phyloP scores from a whole-genome alignment of 768 basidiomycete genomes.

The Pluteus cervinus region DNA sequence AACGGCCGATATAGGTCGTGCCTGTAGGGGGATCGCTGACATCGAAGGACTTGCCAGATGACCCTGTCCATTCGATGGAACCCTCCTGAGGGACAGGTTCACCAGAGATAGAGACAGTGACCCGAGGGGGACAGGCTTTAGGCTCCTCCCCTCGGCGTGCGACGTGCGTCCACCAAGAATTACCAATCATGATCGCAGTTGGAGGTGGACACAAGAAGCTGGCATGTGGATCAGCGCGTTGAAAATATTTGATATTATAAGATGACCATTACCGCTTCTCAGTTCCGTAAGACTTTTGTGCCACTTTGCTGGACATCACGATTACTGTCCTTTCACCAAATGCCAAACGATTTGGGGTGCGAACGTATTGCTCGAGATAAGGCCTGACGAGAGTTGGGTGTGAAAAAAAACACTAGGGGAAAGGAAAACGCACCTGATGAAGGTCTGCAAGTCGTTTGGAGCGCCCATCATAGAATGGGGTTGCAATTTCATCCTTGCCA shows the following conservation, averaged over 20 bases:
- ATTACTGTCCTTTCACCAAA: slow-evolving; percentile 93
- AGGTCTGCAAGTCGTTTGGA: slow-evolving; percentile 72
- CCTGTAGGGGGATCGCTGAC: slow-evolving; percentile 71
- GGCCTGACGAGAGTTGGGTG: slow-evolving; percentile 40
- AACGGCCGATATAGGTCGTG: slow-evolving; percentile 88
- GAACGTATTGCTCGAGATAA: slow-evolving; percentile 80
- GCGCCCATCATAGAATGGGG: slow-evolving; percentile 49
- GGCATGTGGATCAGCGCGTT: slow-evolving; percentile 9
- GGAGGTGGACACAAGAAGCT: slow-evolving; percentile 93
- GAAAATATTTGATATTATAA: slow-evolving; percentile 2
- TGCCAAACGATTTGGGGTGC: slow-evolving; percentile 78
- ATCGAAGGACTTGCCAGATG: slow-evolving; percentile 81
- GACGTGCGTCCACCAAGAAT: slow-evolving; percentile 90
- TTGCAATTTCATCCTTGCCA: slow-evolving; percentile 61
- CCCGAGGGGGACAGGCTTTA: slow-evolving; percentile 70
- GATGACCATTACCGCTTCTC: slow-evolving; percentile 67
- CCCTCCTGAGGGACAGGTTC: slow-evolving; percentile 84
- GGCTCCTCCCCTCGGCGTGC: slow-evolving; percentile 68
- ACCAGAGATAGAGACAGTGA: slow-evolving; percentile 88
- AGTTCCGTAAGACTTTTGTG: slow-evolving; percentile 95
- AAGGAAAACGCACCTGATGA: slow-evolving; percentile 54
- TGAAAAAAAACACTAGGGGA: slow-evolving; percentile 10
- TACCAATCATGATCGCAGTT: slow-evolving; percentile 90
- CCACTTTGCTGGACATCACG: slow-evolving; percentile 97
- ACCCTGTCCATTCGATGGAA: slow-evolving; percentile 81